Base-by-base conservation (phyloP, 129 eudicot genomes). In the Chrysanthemum makinoi region DNA sequence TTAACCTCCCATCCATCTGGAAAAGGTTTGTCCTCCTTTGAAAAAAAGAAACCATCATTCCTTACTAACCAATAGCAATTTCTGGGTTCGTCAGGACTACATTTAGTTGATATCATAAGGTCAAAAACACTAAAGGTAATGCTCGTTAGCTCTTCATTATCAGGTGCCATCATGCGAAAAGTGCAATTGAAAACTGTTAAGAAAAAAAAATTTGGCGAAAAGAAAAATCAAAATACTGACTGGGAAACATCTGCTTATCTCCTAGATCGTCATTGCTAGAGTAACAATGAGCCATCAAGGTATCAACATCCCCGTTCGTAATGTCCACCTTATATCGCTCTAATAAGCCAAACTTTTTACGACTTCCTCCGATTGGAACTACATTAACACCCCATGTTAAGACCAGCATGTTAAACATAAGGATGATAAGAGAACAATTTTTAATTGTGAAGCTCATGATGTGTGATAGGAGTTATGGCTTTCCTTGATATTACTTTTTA, bases 31-130 rank as follows among this genome's bases (percentile, higher is more conserved):
- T 51, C n/a, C 24, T 77, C 20, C 35, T 19, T 19, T 3, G 70
- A 52, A 10, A 69, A 15, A 69, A 61, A 69, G 69, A 77, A 77
- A 35, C 75, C 80, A 69, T 77, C 70, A 43, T 77, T 44, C 64
- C 63, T 51, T 50, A 69, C 80, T 62, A 51, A 61, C 75, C 80
- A 76, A 48, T 44, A 76, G 6, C 47, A 33, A 35, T 49, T 18
- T 51, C 1, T 2, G 0, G 50, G 28, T 6, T 68, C 28, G 2
- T 10, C 35, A 1, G 1, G 24, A 12, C 65, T 35, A n/a, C 80
- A 76, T n/a, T 5, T 17, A 2, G 1, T 4, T 5, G 75, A 16
- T 50, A 44, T 6, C 15, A 17, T 6, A 2, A 18, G 19, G 3
- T 68, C 63, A 61, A 76, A 76, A 62, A 69, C 80, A 6, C 0